Percentiles rank a stretch among this genome's conserved stretches.
Conservation (phyloP, 768 basidiomycete species). For the Collybia nuda region DNA sequence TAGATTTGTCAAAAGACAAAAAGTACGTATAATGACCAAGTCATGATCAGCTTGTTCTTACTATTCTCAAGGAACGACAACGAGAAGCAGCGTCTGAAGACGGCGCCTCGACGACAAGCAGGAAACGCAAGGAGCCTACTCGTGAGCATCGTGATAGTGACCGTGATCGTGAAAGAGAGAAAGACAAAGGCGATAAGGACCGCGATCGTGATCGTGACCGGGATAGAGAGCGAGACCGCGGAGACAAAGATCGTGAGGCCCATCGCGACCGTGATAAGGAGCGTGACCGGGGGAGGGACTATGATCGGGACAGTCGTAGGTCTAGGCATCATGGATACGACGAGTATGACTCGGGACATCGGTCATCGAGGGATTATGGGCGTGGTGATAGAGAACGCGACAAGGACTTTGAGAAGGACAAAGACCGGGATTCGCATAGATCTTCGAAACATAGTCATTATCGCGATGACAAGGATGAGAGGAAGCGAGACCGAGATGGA, state of each 20-base stretch:
- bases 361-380: slow-evolving; percentile 39
- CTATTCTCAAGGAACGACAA: slow-evolving; percentile 62
- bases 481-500: slow-evolving; percentile 49
- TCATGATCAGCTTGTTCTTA: neutral
- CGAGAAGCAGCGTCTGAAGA: slow-evolving; percentile 80
- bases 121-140: slow-evolving; percentile 75
- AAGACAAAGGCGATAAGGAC: slow-evolving; percentile 30
- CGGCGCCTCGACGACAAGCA: slow-evolving; percentile 78
- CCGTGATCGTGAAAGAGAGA: slow-evolving; percentile 42
- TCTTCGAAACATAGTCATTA: slow-evolving; percentile 45
- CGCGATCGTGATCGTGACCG: slow-evolving; percentile 24
- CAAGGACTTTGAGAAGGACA: slow-evolving; percentile 39
- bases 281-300: slow-evolving; percentile 18
- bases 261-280: slow-evolving; percentile 30
- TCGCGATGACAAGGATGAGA: slow-evolving; percentile 56
- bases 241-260: slow-evolving; percentile 28
- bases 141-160: slow-evolving; percentile 51
- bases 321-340: slow-evolving; percentile 51
- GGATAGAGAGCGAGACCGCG: slow-evolving; percentile 28
- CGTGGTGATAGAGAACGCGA: slow-evolving; percentile 35
- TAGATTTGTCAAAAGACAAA: slow-evolving; percentile 90
- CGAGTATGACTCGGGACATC: slow-evolving; percentile 43
- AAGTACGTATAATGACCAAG: slow-evolving; percentile 44
- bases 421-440: slow-evolving; percentile 38
- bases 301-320: slow-evolving; percentile 36